Evolutionary conservation across 306 rosid species (phyloP).

Genomic region (Sindora glabra): DNA sequence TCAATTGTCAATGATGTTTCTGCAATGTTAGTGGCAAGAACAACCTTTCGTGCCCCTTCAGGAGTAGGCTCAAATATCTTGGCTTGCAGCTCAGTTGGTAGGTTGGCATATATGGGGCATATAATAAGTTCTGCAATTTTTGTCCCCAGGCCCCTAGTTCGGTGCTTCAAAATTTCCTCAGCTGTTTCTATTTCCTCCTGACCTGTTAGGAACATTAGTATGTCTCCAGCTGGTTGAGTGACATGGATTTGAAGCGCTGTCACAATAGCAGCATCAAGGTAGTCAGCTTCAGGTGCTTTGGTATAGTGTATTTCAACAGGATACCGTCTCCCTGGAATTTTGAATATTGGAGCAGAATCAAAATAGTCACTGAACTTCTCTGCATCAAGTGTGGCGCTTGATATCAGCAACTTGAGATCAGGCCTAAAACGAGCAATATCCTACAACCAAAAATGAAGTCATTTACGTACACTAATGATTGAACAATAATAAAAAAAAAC

Average conservation of each 20-base stretch:
- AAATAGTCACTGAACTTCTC: conserved; percentile 91
- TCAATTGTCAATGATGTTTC: conserved; percentile 95
- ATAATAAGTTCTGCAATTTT: conserved; percentile 90
- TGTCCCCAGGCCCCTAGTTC: conserved; percentile 81
- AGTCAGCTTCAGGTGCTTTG: conserved; percentile 95
- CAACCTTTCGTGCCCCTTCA: conserved; percentile 92
- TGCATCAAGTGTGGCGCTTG: conserved; percentile 96
- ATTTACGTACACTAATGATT: background rate
- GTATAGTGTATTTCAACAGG: conserved; percentile 91
- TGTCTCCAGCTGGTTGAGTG: conserved; percentile 85
- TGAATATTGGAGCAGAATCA: conserved; percentile 92
- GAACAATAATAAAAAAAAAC: background rate
- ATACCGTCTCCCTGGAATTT: conserved; percentile 84
- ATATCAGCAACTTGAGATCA: conserved; percentile 84
- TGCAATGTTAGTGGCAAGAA: conserved; percentile 94
- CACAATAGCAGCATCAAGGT: conserved; percentile 91
- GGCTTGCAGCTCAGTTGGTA: conserved; percentile 90
- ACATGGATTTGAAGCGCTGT: conserved; percentile 91
- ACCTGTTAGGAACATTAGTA: conserved; percentile 87
- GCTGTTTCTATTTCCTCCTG: conserved; percentile 97
- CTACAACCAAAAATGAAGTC: conserved; percentile 24
- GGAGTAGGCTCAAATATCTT: conserved; percentile 96
- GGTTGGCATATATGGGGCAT: conserved; percentile 94
- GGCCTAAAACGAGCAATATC: conserved; percentile 92
- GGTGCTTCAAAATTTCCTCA: conserved; percentile 88